These are phyloP conservation scores for Hemileccinum rubropunctum DNA, from an alignment of 768 basidiomycete species.

Conservation along the genomic window DNA sequence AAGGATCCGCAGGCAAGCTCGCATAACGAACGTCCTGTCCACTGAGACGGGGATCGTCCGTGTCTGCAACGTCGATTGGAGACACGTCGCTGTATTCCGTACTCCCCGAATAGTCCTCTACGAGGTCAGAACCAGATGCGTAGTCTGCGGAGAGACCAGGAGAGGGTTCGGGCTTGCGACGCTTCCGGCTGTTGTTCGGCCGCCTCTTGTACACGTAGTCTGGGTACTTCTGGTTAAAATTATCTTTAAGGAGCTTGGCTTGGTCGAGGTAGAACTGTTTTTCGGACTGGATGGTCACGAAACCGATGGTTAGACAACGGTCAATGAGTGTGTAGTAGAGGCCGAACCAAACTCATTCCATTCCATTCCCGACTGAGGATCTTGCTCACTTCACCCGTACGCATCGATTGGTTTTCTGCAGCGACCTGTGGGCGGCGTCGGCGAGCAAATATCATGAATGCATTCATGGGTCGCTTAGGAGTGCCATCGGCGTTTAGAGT, in stretches of 20 bases:
- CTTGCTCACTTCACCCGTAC: slow-evolving; percentile 88
- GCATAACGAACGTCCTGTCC: slow-evolving; percentile 22
- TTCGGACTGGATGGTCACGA: slow-evolving; percentile 47
- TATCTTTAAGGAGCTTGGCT: slow-evolving; percentile 82
- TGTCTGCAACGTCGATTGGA: slow-evolving; percentile 34
- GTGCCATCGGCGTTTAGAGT: slow-evolving; percentile 84
- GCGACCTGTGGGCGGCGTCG: slow-evolving; percentile 80
- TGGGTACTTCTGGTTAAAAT: slow-evolving; percentile 81
- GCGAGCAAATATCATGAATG: slow-evolving; percentile 91
- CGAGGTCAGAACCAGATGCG: slow-evolving; percentile 28
- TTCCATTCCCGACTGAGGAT: slow-evolving; percentile 87
- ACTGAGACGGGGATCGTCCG: slow-evolving; percentile 17
- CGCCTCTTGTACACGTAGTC: slow-evolving; percentile 88
- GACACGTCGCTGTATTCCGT: slow-evolving; percentile 39
- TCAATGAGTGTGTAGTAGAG: slow-evolving; percentile 1
- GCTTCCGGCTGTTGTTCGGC: slow-evolving; percentile 82
- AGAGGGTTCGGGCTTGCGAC: slow-evolving; percentile 40
- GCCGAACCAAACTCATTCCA: slow-evolving; percentile 66
- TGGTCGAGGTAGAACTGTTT: slow-evolving; percentile 89
- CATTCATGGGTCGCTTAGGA: slow-evolving; percentile 90
- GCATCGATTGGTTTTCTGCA: slow-evolving; percentile 85
- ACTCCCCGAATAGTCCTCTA: slow-evolving; percentile 30
- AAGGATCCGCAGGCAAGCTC: slow-evolving; percentile 20
- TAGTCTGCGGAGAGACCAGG: slow-evolving; percentile 30
- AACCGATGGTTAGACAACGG: slow-evolving; percentile 13